Conservation (phyloP, 1,284 basidiomycete species). For the Phellopilus nigrolimitatus region DNA sequence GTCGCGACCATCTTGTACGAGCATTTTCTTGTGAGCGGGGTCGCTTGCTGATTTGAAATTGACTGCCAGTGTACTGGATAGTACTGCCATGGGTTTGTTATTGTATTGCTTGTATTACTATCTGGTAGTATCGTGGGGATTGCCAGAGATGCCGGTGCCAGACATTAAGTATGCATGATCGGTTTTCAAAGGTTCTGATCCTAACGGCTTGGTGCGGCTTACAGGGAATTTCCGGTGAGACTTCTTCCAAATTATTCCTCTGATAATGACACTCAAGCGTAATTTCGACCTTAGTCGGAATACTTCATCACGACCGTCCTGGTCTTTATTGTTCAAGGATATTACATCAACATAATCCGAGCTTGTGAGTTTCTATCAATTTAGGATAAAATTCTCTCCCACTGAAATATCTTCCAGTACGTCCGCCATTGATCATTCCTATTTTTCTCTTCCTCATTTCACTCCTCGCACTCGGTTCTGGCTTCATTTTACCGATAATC, state of each 20-base stretch:
- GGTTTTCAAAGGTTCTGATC: too few species aligned
- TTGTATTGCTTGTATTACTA: constrained; percentile 19
- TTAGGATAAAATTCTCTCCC: not conserved
- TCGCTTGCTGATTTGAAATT: not conserved
- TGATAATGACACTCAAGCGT: not conserved
- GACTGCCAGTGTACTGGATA: constrained; percentile 3
- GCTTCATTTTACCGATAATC: constrained; percentile 13
- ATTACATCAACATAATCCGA: constrained; percentile 18
- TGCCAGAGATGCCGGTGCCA: constrained; percentile 2
- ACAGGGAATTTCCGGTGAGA: constrained; percentile 15
- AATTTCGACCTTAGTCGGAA: constrained; percentile 6
- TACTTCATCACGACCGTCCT: constrained; percentile 15
- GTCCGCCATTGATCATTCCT: constrained; percentile 8
- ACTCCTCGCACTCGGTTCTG: constrained; percentile 4
- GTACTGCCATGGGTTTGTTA: constrained; percentile 12
- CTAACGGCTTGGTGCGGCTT: too few species aligned
- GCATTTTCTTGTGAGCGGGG: not conserved
- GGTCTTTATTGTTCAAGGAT: constrained; percentile 14
- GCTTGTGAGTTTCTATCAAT: constrained; percentile 10
- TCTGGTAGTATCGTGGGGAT: constrained; percentile 12
- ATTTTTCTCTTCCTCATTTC: constrained; percentile 10
- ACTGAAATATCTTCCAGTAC: not conserved
- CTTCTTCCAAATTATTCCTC: not conserved
- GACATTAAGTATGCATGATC: constrained; percentile 13
- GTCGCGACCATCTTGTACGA: constrained; percentile 14